Percentiles rank a stretch among this genome's conserved stretches.
phyloP scores from a whole-genome alignment of 1,139 yeast species.

The Hyphopichia wangnamkhiaoensis region DNA sequence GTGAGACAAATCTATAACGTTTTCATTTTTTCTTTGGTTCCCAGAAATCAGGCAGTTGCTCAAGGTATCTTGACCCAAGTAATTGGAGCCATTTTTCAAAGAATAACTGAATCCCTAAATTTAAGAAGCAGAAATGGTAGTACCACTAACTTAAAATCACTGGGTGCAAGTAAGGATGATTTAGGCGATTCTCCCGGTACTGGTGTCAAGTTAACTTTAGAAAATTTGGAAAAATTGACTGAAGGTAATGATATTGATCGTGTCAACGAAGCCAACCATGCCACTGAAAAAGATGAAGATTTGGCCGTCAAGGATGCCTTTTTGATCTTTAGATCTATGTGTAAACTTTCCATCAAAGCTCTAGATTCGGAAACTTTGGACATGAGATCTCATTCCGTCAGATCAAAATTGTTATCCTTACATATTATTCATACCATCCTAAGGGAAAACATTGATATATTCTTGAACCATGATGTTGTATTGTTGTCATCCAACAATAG shows the following conservation, averaged over 20 bases:
- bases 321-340: constrained; percentile 89
- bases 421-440: constrained; percentile 86
- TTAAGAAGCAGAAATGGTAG: constrained; percentile 19
- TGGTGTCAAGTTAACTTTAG: constrained; percentile 50
- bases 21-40: constrained; percentile 77
- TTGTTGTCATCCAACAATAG: constrained; percentile 62
- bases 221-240: constrained; percentile 55
- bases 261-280: constrained; percentile 49
- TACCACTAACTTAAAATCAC: constrained; percentile 21
- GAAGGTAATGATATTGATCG: constrained; percentile 51
- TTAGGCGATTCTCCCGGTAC: constrained; percentile 16
- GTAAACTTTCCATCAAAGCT: constrained; percentile 84
- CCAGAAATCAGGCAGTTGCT: constrained; percentile 89
- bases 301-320: constrained; percentile 86
- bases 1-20: constrained; percentile 92
- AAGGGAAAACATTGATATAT: constrained; percentile 81
- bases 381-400: constrained; percentile 86
- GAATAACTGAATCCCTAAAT: constrained; percentile 48
- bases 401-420: constrained; percentile 85
- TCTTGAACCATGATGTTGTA: constrained; percentile 64
- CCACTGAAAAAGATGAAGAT: constrained; percentile 58
- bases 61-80: constrained; percentile 95
- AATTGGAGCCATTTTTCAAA: constrained; percentile 79
- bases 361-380: constrained; percentile 72
- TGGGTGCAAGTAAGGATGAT: constrained; percentile 21